Percentiles rank a stretch among this genome's conserved stretches.
These are phyloP conservation scores for Teunomyces tritomae DNA, from an alignment of 805 yeast species.

Conservation along the genomic window DNA sequence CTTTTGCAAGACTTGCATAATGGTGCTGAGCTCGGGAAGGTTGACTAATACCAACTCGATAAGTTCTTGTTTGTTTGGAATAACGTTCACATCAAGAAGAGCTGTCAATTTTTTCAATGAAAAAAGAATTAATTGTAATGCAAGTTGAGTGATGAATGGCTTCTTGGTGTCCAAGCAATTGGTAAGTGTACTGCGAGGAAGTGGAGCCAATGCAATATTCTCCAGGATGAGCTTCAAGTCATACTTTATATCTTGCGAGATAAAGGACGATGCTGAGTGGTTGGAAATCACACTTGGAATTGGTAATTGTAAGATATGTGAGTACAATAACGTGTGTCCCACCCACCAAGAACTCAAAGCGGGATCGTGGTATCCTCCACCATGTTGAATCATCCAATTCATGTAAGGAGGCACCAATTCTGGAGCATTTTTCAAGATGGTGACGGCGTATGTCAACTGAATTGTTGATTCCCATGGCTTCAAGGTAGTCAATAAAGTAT, in stretches of 20 bases:
- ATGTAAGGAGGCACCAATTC: conserved; percentile 76
- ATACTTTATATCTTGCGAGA: conserved; percentile 36
- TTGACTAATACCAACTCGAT: conserved; percentile 22
- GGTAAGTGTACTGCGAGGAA: conserved; percentile 55
- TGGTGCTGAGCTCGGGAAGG: conserved; percentile 51
- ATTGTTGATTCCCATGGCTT: conserved; percentile 78
- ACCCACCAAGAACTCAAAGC: conserved; percentile 79
- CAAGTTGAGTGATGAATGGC: conserved; percentile 57
- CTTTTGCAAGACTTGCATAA: conserved; percentile 41
- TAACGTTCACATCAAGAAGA: conserved; percentile 23
- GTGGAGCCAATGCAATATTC: conserved; percentile 59
- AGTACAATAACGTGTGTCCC: conserved; percentile 62
- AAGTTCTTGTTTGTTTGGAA: conserved; percentile 23
- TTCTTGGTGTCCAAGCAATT: conserved; percentile 51
- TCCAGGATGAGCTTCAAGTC: conserved; percentile 43
- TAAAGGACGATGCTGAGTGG: conserved; percentile 14
- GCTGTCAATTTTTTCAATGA: conserved; percentile 52
- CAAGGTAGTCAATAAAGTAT: conserved; percentile 57
- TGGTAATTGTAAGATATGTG: conserved; percentile 56
- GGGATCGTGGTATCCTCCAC: conserved; percentile 77
- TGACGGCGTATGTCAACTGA: conserved; percentile 55
- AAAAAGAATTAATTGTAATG: conserved; percentile 56
- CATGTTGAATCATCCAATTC: conserved; percentile 48
- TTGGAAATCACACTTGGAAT: conserved; percentile 40
- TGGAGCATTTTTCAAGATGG: conserved; percentile 52